Conservation (phyloP, 331 rosid species). For the Acacia concinna region DNA sequence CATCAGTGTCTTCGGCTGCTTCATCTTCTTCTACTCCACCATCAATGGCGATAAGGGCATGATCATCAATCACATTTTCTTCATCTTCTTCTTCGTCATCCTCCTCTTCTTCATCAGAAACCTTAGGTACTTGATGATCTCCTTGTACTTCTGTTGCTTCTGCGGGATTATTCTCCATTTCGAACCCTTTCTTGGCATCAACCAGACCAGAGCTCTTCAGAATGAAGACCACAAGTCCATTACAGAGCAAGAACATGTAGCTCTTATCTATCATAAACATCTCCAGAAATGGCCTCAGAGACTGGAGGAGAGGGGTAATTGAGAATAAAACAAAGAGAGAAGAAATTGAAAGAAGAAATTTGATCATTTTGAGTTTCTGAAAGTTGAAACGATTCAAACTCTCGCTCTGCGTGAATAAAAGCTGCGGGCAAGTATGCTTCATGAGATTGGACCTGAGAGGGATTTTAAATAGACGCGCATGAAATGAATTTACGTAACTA, state of each 20-base stretch:
- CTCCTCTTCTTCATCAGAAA: background rate
- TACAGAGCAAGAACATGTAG: background rate
- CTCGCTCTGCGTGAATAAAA: background rate
- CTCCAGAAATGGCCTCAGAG: background rate
- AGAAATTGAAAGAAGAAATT: background rate
- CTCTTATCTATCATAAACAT: background rate
- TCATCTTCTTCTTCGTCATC: background rate
- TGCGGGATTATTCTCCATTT: background rate
- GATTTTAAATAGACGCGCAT: background rate
- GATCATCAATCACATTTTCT: background rate
- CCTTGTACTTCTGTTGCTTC: background rate
- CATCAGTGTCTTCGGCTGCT: background rate
- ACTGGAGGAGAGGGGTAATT: background rate
- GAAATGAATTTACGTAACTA: background rate
- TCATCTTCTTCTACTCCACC: background rate
- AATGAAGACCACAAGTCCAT: background rate
- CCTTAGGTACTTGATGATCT: background rate
- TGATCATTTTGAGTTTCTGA: background rate
- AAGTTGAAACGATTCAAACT: background rate
- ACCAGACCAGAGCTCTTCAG: background rate
- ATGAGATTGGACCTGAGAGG: background rate
- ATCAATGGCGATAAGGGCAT: background rate
- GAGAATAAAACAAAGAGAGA: background rate
- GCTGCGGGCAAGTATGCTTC: background rate
- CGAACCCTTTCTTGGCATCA: background rate